Evolutionary conservation across 2,329 filamentous ascomycete genomes (phyloP).

Genomic region (Botryotinia narcissicola): DNA sequence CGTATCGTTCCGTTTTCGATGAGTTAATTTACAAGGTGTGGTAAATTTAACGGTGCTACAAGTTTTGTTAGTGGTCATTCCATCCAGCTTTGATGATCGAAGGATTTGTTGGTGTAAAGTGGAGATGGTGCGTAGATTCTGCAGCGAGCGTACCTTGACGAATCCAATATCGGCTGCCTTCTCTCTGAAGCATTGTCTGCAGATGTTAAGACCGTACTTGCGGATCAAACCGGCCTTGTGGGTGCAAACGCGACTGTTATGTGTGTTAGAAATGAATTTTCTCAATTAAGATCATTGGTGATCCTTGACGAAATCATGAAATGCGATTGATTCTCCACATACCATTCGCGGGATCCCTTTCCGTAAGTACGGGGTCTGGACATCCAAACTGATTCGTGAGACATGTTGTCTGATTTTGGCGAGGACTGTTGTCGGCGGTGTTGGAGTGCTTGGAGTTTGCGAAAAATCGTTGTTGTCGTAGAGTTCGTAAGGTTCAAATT

Average conservation of each 20-base stretch:
- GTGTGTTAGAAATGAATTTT: slow-evolving; percentile 22
- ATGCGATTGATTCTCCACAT: slow-evolving; percentile 46
- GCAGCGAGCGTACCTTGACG: slow-evolving; percentile 58
- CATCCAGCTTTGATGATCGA: neutral
- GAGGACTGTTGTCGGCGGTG: slow-evolving; percentile 27
- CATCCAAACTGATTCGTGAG: slow-evolving; percentile 98
- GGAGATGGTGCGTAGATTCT: neutral
- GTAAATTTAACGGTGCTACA: slow-evolving; percentile 34
- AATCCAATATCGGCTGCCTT: slow-evolving; percentile 71
- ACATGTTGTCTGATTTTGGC: slow-evolving; percentile 54
- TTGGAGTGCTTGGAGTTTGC: slow-evolving; percentile 19
- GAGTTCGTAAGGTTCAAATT: slow-evolving; percentile 6
- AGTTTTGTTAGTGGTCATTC: slow-evolving; percentile 13
- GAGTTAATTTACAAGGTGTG: slow-evolving; percentile 12
- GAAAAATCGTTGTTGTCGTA: slow-evolving; percentile 11
- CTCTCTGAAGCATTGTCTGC: slow-evolving; percentile 77
- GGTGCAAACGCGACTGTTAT: slow-evolving; percentile 73
- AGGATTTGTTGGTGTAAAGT: neutral
- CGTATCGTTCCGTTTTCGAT: slow-evolving; percentile 15
- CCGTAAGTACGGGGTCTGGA: slow-evolving; percentile 95
- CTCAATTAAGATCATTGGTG: neutral
- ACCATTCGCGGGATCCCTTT: slow-evolving; percentile 94
- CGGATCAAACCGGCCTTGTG: slow-evolving; percentile 99
- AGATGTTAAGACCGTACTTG: slow-evolving; percentile 96
- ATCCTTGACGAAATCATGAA: slow-evolving; percentile 1